Percentiles rank a stretch among this genome's conserved stretches.
Conservation (phyloP, 1,139 yeast genomes). For the Kurtzmaniella quercitrusa region DNA sequence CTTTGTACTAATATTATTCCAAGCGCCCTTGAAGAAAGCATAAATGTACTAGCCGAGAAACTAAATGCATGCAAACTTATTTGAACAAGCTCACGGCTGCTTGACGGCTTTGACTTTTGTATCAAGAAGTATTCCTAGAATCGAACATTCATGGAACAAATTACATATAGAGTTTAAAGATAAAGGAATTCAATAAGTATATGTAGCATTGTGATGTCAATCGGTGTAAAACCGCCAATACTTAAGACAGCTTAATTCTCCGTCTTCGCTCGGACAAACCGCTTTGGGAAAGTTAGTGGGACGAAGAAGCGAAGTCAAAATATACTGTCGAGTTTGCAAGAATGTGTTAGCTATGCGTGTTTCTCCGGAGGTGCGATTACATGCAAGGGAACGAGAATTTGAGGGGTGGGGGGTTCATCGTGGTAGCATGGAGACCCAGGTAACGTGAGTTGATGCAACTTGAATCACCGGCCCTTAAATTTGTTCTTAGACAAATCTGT, state of each 20-base stretch:
- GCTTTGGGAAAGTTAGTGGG: too few species aligned
- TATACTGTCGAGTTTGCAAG: background rate
- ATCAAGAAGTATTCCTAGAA: too few species aligned
- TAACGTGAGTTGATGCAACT: background rate
- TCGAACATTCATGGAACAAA: too few species aligned
- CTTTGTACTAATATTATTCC: background rate
- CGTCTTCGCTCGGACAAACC: too few species aligned
- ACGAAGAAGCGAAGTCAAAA: background rate
- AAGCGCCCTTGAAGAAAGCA: background rate
- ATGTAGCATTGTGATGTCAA: too few species aligned
- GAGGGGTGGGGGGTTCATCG: background rate
- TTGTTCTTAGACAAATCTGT: background rate
- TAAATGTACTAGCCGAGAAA: background rate
- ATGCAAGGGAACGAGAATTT: background rate
- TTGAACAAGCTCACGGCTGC: too few species aligned
- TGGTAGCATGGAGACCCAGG: too few species aligned
- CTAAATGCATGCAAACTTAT: background rate
- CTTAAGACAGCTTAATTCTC: too few species aligned
- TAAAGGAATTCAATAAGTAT: too few species aligned
- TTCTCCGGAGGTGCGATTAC: background rate
- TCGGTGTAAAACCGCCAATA: too few species aligned
- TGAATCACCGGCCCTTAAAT: background rate
- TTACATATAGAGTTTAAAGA: too few species aligned
- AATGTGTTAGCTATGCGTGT: background rate
- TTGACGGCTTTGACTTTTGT: too few species aligned